These are phyloP conservation scores for Cicer judaicum DNA, from an alignment of 306 rosid genomes.

Conservation along the genomic window DNA sequence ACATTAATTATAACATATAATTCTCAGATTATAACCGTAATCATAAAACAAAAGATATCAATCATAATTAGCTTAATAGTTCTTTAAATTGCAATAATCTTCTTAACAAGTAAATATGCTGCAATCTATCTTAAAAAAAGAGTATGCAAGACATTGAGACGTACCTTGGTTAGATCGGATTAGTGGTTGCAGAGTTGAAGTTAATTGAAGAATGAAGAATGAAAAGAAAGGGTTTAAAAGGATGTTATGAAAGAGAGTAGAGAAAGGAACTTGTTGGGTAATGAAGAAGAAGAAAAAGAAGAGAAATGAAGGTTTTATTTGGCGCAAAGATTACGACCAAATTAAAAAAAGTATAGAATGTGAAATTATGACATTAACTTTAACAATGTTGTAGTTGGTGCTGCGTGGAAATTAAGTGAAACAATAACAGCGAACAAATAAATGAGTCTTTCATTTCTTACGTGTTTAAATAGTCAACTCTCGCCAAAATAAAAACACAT, in stretches of 20 bases:
- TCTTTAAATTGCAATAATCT: no score
- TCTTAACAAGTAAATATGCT: no score
- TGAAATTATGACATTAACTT: slow-evolving; percentile 13
- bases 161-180: slow-evolving; percentile 29
- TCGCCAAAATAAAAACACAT: not conserved
- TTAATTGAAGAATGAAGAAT: not conserved
- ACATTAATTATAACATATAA: no score
- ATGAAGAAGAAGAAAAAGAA: not conserved
- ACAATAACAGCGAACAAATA: not conserved
- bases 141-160: no score
- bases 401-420: slow-evolving; percentile 18
- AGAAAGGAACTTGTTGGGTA: slow-evolving; percentile 46
- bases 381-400: not conserved
- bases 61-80: no score
- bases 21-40: no score
- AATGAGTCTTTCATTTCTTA: slow-evolving; percentile 40
- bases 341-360: not conserved
- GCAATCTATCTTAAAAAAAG: no score
- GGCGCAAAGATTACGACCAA: slow-evolving; percentile 40
- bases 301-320: not conserved
- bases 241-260: not conserved
- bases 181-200: not conserved
- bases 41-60: no score
- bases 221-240: not conserved
- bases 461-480: slow-evolving; percentile 41